Base-by-base conservation (phyloP, 1,284 basidiomycete genomes). In the Tilletia setariae region DNA sequence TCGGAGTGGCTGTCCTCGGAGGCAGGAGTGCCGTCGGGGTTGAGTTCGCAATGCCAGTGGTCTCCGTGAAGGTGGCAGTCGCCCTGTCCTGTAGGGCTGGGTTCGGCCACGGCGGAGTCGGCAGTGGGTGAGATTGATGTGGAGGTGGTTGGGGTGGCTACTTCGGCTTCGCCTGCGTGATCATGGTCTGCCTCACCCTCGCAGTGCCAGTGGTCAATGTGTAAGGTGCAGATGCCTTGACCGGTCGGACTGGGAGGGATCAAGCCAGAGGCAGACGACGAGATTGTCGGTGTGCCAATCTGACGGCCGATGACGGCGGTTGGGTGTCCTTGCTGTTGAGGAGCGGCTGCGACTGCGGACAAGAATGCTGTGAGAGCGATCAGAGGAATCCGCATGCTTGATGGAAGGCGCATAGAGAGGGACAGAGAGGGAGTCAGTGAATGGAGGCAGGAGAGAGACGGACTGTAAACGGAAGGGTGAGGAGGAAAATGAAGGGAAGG, bases 121-220 rank as follows among this genome's bases (percentile, higher is more conserved):
- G 43, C 43, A 19, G 43, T 44, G 43, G 43, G 11, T 19, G 43
- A 11, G 43, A 19, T 19, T 44, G 43, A 11, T 9, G 43, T 44
- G 43, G 43, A 44, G 43, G 19, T 9, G 43, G 19, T 19, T 11
- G 43, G 9, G 43, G 43, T 44, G 43, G 43, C 11, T 11, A 19
- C 43, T 9, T 9, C 66, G 13, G 68, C 51, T 64, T 21, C 49
- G 43, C 43, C 8, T 1, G 53, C 23, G 35, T 44, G n/a, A 11
- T 28, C 64, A 13, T 51, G 16, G 13, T 65, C 56, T 25, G 47
- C 68, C 15, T 70, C 69, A 19, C 32, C 62, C 32, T 69, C 71
- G 63, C 74, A 76, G 53, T 76, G 64, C 71, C 71, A 76, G 64
- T 73, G 70, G 28, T 74, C 73, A 64, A 64, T 70, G 64, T 76